phyloP scores from a whole-genome alignment of 1,284 basidiomycete genomes.

The Peniophora sp. region DNA sequence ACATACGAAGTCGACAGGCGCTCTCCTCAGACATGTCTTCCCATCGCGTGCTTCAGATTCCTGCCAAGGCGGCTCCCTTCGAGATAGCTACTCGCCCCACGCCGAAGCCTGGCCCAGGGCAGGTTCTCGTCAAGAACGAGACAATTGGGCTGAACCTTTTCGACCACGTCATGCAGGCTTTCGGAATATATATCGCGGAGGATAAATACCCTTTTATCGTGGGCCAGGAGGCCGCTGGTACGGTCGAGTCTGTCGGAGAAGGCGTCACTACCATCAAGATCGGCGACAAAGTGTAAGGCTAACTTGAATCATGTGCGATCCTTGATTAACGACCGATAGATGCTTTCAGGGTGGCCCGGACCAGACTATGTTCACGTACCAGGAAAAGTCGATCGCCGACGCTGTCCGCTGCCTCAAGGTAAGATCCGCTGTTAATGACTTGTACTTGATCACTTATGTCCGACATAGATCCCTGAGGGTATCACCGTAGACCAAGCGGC shows the following conservation, averaged over 20 bases:
- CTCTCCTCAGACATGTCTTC: not conserved
- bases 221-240: slow-evolving; percentile 45
- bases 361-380: slow-evolving; percentile 19
- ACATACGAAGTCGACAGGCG: no score
- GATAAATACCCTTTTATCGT: slow-evolving; percentile 23
- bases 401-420: slow-evolving; percentile 23
- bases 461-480: slow-evolving; percentile 4
- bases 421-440: not conserved
- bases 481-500: slow-evolving; percentile 15
- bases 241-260: slow-evolving; percentile 35
- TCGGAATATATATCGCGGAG: slow-evolving; percentile 9
- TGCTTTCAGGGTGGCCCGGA: slow-evolving; percentile 17
- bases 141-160: slow-evolving; percentile 26
- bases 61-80: slow-evolving; percentile 6
- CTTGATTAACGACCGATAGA: slow-evolving; percentile 8
- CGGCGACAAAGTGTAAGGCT: slow-evolving; percentile 40
- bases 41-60: slow-evolving; percentile 1
- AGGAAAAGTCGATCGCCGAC: slow-evolving; percentile 23
- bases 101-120: slow-evolving; percentile 17
- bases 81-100: slow-evolving; percentile 10
- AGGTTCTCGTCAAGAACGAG: slow-evolving; percentile 27
- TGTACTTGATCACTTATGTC: no score
- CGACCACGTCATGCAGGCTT: slow-evolving; percentile 30
- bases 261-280: slow-evolving; percentile 31
- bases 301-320: not conserved